phyloP scores from a whole-genome alignment of 2,329 filamentous ascomycete species.

The Cercospora sojina region DNA sequence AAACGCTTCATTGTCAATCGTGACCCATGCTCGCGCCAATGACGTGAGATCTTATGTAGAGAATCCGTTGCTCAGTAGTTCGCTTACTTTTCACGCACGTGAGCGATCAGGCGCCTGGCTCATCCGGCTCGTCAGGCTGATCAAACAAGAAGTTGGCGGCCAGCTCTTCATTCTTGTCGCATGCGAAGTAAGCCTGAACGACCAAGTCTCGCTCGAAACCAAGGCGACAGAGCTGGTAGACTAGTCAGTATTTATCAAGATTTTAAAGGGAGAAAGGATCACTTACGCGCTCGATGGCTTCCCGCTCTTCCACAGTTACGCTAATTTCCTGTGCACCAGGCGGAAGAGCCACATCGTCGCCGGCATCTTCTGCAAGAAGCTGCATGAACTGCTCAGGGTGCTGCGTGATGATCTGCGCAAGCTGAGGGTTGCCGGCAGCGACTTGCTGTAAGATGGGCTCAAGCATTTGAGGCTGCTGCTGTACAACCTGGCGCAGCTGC shows the following conservation, averaged over 20 bases:
- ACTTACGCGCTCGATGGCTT: constrained; percentile 90
- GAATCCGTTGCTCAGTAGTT: not conserved
- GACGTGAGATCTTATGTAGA: not conserved
- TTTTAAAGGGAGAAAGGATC: not conserved
- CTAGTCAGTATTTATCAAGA: not conserved
- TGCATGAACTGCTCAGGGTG: constrained; percentile 93
- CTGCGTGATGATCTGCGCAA: constrained; percentile 86
- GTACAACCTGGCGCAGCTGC: constrained; percentile 92
- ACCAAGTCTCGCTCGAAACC: constrained; percentile 91
- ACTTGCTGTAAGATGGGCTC: constrained; percentile 97
- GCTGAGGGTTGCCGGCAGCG: constrained; percentile 87
- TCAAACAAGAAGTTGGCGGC: constrained; percentile 98
- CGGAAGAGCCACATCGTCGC: constrained; percentile 78
- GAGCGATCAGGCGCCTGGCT: constrained; percentile 22
- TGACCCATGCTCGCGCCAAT: constrained; percentile 13
- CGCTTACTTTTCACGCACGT: not conserved
- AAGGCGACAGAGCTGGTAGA: constrained; percentile 74
- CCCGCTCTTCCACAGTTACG: constrained; percentile 93
- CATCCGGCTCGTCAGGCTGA: constrained; percentile 73
- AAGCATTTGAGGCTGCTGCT: constrained; percentile 97
- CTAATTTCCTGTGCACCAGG: constrained; percentile 85
- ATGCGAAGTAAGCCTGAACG: constrained; percentile 98
- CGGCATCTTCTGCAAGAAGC: constrained; percentile 80
- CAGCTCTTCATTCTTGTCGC: constrained; percentile 98
- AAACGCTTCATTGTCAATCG: constrained; percentile 18